phyloP scores from a whole-genome alignment of 495 filamentous ascomycete species.

The Xylaria palmicola region DNA sequence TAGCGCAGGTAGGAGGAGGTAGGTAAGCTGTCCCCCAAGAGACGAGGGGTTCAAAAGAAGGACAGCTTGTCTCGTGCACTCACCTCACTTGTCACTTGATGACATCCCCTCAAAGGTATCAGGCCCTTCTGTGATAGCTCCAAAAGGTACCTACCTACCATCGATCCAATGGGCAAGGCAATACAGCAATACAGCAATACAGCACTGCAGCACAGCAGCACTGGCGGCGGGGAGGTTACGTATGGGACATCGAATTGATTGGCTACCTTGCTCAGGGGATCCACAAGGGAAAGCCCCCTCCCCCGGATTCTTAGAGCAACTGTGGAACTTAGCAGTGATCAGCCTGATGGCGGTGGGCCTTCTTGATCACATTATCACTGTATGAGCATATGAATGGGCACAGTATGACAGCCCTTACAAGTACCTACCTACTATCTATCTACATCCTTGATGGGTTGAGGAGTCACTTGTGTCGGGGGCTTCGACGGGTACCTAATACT shows the following conservation, averaged over 20 bases:
- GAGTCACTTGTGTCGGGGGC: no score
- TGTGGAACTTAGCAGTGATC: not conserved
- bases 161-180: not conserved
- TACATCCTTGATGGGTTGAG: no score
- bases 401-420: not conserved
- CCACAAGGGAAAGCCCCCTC: not conserved
- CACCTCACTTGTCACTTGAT: not conserved
- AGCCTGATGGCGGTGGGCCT: not conserved
- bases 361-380: conserved; percentile 5
- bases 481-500: no score
- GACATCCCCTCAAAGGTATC: not conserved
- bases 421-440: no score
- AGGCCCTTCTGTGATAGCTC: not conserved
- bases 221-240: conserved; percentile 11
- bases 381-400: not conserved
- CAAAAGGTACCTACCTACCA: no score
- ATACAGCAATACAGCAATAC: not conserved
- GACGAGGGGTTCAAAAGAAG: conserved; percentile 8
- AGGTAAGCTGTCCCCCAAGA: not conserved
- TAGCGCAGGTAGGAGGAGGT: no score
- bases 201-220: not conserved
- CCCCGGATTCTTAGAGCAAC: conserved; percentile 12
- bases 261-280: not conserved
- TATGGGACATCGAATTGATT: not conserved
- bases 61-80: conserved; percentile 8